These are phyloP conservation scores for Candida fluviatilis DNA, from an alignment of 805 yeast species.

Conservation along the genomic window DNA sequence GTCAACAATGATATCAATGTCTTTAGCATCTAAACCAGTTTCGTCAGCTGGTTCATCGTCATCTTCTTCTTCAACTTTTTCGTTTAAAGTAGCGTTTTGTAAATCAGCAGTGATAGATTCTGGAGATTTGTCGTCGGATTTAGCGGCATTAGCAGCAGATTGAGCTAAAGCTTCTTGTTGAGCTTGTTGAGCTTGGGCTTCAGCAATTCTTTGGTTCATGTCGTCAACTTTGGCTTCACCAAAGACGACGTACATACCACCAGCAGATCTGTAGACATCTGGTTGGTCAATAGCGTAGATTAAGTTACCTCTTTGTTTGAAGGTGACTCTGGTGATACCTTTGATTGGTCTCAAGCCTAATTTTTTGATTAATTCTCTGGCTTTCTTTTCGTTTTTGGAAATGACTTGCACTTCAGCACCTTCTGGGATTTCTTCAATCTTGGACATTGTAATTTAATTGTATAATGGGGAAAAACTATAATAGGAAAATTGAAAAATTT, in stretches of 20 bases:
- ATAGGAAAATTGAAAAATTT: conserved; percentile 1
- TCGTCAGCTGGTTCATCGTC: conserved; percentile 73
- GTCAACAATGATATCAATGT: conserved; percentile 80
- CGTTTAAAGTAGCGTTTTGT: conserved; percentile 58
- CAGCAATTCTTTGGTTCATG: conserved; percentile 80
- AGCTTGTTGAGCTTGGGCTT: conserved; percentile 76
- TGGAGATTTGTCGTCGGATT: conserved; percentile 53
- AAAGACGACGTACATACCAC: conserved; percentile 93
- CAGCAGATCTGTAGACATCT: conserved; percentile 89
- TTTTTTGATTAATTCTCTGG: conserved; percentile 84
- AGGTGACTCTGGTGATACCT: conserved; percentile 92
- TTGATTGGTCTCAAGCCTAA: conserved; percentile 85
- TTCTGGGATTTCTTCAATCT: conserved; percentile 62
- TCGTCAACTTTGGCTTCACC: conserved; percentile 98
- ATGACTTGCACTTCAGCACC: conserved; percentile 80
- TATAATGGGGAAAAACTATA: conserved; percentile 13
- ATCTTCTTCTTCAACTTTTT: conserved; percentile 27
- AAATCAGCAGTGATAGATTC: conserved; percentile 81
- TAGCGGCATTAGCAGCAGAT: conserved; percentile 35
- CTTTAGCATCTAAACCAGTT: conserved; percentile 76
- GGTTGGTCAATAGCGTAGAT: conserved; percentile 89
- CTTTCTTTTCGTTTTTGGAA: conserved; percentile 92
- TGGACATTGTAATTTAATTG: conserved; percentile 29
- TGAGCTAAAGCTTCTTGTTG: conserved; percentile 42
- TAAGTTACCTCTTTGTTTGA: conserved; percentile 88